Evolutionary conservation across 495 filamentous ascomycete genomes (phyloP).

Genomic region (Lichina pygmaea): DNA sequence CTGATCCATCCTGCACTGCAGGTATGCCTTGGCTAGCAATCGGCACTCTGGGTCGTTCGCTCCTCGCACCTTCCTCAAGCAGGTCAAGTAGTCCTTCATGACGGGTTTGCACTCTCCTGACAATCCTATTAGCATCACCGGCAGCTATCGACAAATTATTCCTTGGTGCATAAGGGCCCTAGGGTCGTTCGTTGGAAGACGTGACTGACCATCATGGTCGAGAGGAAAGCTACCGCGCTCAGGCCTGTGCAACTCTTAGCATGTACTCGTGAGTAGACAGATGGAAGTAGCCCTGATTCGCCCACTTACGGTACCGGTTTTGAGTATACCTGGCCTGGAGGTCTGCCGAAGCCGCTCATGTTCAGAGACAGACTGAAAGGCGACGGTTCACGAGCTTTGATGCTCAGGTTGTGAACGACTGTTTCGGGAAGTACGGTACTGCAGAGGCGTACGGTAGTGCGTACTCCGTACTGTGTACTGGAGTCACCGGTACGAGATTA

Average conservation of each 20-base stretch:
- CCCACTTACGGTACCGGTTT: conserved; percentile 54
- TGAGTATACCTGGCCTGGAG: conserved; percentile 36
- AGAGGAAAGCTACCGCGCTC: conserved; percentile 92
- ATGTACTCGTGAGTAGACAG: neutral
- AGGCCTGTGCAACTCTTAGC: conserved; percentile 24
- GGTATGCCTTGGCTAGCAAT: conserved; percentile 58
- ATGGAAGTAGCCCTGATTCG: neutral
- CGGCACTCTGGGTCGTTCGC: conserved; percentile 72
- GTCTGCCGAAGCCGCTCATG: conserved; percentile 48
- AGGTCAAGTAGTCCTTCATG: conserved; percentile 59
- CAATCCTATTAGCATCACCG: neutral
- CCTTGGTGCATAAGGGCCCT: neutral
- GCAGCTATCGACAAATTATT: neutral
- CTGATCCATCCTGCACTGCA: conserved; percentile 86
- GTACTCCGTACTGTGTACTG: too few relatives aligned
- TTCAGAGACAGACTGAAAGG: neutral
- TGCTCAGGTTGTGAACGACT: too few relatives aligned
- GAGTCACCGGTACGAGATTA: too few relatives aligned
- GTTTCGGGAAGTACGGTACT: too few relatives aligned
- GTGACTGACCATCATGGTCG: conserved; percentile 59
- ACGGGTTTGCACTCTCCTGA: conserved; percentile 78
- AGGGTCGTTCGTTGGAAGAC: neutral
- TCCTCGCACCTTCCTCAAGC: conserved; percentile 55
- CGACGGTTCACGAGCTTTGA: too few relatives aligned
- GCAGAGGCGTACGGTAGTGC: too few relatives aligned